phyloP scores from a whole-genome alignment of 768 basidiomycete species.

The Gyrodon lividus region DNA sequence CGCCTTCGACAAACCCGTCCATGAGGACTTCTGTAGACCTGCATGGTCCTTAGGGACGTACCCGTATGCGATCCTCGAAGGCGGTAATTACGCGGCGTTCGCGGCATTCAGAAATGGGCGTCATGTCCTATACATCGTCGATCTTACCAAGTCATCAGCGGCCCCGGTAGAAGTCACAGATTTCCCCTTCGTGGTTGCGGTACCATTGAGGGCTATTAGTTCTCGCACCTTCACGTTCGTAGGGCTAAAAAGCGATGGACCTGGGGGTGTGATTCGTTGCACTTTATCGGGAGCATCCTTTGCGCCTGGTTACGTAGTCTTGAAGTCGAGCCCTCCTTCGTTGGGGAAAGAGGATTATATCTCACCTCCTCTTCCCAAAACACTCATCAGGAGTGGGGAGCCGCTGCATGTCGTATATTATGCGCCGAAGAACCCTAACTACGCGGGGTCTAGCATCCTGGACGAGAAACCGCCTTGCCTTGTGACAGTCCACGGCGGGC shows the following conservation, averaged over 20 bases:
- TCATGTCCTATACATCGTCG: slow-evolving; percentile 33
- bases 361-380: slow-evolving; percentile 10
- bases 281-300: slow-evolving; percentile 4
- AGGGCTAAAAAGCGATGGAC: slow-evolving; percentile 2
- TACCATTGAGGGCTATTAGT: background rate
- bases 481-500: slow-evolving; percentile 67
- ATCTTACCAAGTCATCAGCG: slow-evolving; percentile 10
- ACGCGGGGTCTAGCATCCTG: slow-evolving; percentile 38
- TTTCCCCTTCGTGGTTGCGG: background rate
- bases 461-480: slow-evolving; percentile 67
- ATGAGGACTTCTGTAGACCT: slow-evolving; percentile 28
- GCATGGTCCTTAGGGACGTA: slow-evolving; percentile 5
- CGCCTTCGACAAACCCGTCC: slow-evolving; percentile 16
- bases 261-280: background rate
- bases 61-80: slow-evolving; percentile 11
- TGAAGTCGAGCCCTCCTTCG: slow-evolving; percentile 18
- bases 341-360: background rate
- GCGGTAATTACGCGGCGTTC: slow-evolving; percentile 25
- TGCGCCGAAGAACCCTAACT: slow-evolving; percentile 59
- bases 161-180: slow-evolving; percentile 10
- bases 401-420: slow-evolving; percentile 57
- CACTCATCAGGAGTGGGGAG: slow-evolving; percentile 12
- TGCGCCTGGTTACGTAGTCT: background rate
- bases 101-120: slow-evolving; percentile 29
- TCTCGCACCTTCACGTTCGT: background rate